Evolutionary conservation across 768 basidiomycete genomes (phyloP).

Genomic region (Dioszegia hungarica): DNA sequence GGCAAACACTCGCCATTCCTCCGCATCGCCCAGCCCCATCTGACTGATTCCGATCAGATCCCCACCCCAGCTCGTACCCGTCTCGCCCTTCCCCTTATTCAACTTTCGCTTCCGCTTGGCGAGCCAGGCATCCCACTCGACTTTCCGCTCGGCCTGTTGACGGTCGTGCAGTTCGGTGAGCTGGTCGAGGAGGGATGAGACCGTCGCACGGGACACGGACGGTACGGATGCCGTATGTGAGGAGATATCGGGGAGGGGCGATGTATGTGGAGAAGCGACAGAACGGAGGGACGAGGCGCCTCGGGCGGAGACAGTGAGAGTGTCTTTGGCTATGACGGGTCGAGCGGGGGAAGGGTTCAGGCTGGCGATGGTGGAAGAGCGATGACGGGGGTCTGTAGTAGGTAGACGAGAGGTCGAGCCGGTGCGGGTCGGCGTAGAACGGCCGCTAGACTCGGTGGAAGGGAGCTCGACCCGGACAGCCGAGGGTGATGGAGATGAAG

Average conservation of each 20-base stretch:
- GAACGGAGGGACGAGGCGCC: slow-evolving; percentile 29
- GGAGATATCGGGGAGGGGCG: slow-evolving; percentile 1
- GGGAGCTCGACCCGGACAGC: neutral
- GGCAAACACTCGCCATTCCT: slow-evolving; percentile 75
- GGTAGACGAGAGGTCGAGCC: neutral
- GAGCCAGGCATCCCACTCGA: slow-evolving; percentile 86
- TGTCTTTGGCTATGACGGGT: slow-evolving; percentile 35
- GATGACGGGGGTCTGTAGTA: slow-evolving; percentile 14
- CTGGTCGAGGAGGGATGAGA: slow-evolving; percentile 67
- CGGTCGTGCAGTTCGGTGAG: slow-evolving; percentile 78
- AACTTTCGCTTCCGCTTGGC: slow-evolving; percentile 55
- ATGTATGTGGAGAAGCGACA: slow-evolving; percentile 7
- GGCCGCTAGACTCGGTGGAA: neutral
- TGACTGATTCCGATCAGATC: slow-evolving; percentile 88
- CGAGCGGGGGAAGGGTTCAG: slow-evolving; percentile 35
- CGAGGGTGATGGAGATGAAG: neutral
- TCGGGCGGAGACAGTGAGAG: slow-evolving; percentile 37
- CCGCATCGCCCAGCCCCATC: slow-evolving; percentile 65
- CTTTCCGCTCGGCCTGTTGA: slow-evolving; percentile 58
- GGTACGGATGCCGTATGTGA: neutral
- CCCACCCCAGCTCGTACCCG: slow-evolving; percentile 65
- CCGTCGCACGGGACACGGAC: slow-evolving; percentile 50
- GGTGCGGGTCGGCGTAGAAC: neutral
- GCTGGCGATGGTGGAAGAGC: slow-evolving; percentile 21
- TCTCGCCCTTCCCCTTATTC: slow-evolving; percentile 67